These are phyloP conservation scores for Corchorus capsularis DNA, from an alignment of 345 rosid genomes.

Conservation along the genomic window DNA sequence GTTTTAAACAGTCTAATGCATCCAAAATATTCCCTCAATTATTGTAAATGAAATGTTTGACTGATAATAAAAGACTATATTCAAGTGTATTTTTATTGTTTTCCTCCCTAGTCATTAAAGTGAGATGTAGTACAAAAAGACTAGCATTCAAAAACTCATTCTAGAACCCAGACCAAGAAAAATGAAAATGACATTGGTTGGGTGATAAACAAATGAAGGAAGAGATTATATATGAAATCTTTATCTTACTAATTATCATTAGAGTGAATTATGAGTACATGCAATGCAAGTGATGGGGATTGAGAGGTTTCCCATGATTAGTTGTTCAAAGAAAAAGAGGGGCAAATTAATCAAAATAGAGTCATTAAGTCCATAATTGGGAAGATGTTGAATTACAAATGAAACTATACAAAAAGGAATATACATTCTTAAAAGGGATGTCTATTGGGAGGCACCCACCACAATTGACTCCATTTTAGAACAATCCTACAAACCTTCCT, in stretches of 20 bases:
- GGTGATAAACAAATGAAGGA: background rate
- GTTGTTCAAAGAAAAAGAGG: background rate
- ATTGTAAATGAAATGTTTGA: background rate
- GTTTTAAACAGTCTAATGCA: background rate
- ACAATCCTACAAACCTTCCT: slow-evolving; percentile 20
- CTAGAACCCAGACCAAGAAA: background rate
- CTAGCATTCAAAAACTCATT: background rate
- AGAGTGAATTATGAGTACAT: background rate
- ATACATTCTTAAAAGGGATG: slow-evolving; percentile 4
- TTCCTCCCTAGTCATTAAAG: background rate
- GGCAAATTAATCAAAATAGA: background rate
- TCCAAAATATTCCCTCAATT: background rate
- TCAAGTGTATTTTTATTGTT: background rate
- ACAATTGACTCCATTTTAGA: slow-evolving; percentile 18
- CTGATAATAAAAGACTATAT: background rate
- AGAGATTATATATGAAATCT: background rate
- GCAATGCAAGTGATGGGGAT: background rate
- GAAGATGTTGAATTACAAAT: background rate
- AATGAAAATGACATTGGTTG: background rate
- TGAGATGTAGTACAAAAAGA: background rate
- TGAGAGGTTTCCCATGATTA: background rate
- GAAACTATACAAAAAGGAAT: background rate
- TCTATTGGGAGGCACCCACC: slow-evolving; percentile 22
- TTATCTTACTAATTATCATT: too few relatives aligned
- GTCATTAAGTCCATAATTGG: background rate